Evolutionary conservation across 768 basidiomycete species (phyloP).

Genomic region (Amanita phalloides): DNA sequence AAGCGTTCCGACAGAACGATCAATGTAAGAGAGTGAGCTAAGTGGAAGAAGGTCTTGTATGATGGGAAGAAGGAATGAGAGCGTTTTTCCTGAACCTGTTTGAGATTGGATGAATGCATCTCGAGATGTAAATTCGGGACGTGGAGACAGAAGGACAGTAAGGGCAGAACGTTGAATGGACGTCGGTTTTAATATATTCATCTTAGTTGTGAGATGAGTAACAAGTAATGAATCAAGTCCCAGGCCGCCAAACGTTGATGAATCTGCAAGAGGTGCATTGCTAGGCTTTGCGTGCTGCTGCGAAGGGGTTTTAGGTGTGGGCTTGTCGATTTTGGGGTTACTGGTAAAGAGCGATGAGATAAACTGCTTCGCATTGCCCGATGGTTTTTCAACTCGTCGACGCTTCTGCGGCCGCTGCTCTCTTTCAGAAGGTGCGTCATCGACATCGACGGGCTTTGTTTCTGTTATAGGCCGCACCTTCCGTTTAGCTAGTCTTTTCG

Average conservation of each 20-base stretch:
- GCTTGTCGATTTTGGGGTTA: conserved; percentile 58
- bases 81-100: conserved; percentile 94
- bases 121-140: conserved; percentile 29
- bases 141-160: conserved; percentile 30
- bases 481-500: conserved; percentile 58
- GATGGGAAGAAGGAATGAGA: conserved; percentile 89
- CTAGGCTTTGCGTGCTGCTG: conserved; percentile 42
- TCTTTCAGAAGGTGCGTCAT: conserved; percentile 10
- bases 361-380: conserved; percentile 38
- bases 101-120: conserved; percentile 94
- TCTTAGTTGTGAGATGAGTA: conserved; percentile 67
- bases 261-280: conserved; percentile 71
- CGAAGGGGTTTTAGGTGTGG: conserved; percentile 14
- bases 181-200: conserved; percentile 79
- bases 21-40: conserved; percentile 84
- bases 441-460: conserved; percentile 9
- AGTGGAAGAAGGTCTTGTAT: conserved; percentile 90
- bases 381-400: conserved; percentile 21
- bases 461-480: conserved; percentile 32
- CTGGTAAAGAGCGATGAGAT: conserved; percentile 88
- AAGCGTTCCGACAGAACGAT: conserved; percentile 89
- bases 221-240: conserved; percentile 77
- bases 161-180: conserved; percentile 83
- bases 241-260: conserved; percentile 72
- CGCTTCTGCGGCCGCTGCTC: conserved; percentile 38